These are phyloP conservation scores for Saccharomycopsis vini DNA, from an alignment of 805 yeast genomes.

Conservation along the genomic window DNA sequence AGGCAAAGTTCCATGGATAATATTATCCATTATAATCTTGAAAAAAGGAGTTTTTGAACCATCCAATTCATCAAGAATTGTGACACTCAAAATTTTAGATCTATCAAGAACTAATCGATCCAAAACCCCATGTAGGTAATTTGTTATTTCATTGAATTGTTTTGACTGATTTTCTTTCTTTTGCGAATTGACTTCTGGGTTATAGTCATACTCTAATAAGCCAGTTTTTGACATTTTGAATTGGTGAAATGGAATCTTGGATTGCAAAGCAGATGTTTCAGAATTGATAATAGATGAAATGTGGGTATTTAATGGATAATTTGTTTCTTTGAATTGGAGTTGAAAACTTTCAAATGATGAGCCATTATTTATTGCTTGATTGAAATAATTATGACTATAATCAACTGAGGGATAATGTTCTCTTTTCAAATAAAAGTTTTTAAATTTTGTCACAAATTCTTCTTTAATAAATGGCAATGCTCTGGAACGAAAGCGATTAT, in stretches of 20 bases:
- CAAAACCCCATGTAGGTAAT: not conserved
- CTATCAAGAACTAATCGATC: not conserved
- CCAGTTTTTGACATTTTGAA: constrained; percentile 6
- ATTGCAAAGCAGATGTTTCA: not conserved
- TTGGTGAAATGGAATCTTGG: not conserved
- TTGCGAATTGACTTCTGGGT: not conserved
- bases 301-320: constrained; percentile 14
- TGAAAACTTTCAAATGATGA: constrained; percentile 7
- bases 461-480: constrained; percentile 8
- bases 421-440: constrained; percentile 2
- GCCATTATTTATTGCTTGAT: not conserved
- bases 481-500: constrained; percentile 9
- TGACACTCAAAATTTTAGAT: constrained; percentile 1
- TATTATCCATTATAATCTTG: not conserved
- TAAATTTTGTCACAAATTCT: constrained; percentile 7
- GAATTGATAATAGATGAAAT: constrained; percentile 9
- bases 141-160: not conserved
- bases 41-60: not conserved
- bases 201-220: constrained; percentile 7
- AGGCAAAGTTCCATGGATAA: not conserved
- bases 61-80: not conserved
- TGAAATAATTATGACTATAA: not conserved
- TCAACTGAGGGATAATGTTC: constrained; percentile 12
- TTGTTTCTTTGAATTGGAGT: constrained; percentile 8
- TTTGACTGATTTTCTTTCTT: not conserved